Base-by-base conservation (phyloP, 2,329 filamentous ascomycete genomes). In the Xylariaceae sp. region DNA sequence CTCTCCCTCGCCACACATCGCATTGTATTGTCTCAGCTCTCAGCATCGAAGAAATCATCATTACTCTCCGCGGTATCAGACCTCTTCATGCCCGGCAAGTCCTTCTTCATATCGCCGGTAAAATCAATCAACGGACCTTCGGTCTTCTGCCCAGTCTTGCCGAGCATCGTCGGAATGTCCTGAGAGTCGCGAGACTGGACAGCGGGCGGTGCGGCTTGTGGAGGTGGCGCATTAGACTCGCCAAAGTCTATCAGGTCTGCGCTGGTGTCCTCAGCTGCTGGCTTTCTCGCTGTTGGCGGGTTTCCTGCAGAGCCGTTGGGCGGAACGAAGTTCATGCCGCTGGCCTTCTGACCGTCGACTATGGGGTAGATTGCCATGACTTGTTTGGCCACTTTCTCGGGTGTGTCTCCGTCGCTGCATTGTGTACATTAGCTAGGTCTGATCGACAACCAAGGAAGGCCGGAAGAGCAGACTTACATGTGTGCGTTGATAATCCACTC, bases 401-500 rank as follows among this genome's bases (percentile, higher is more conserved):
- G 83, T 4, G 87, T 81, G 22, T 80, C 72, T 42, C 76, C 77
- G 61, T 92, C 85, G 58, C 53, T 69, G 42, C 48, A 44, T 34
- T 18, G 22, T 28, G 7, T 7, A 28, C 22, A 28, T 28, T 28
- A 28, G 22, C 22, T 4, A 5, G 4, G 22, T 28, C 4, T 28
- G 22, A 4, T 28, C 22, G 22, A 28, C 22, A 28, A 28, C 22
- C 22, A 28, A 28, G 22, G 22, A 28, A 28, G 22, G 22, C 4
- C 22, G 7, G 22, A 4, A 28, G 7, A 13, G 19, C 13, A 16
- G 28, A 52, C 77, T 66, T 72, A 96, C 91, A 99, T 82, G 50
- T 86, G 78, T 1, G 92, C 87, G 69, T 93, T 88, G 64, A 99
- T 89, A 65, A 97, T 92, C 90, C 90, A 99, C 71, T 97, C 94